phyloP scores from a whole-genome alignment of 768 basidiomycete genomes.

The Boletus vermiculosoides region DNA sequence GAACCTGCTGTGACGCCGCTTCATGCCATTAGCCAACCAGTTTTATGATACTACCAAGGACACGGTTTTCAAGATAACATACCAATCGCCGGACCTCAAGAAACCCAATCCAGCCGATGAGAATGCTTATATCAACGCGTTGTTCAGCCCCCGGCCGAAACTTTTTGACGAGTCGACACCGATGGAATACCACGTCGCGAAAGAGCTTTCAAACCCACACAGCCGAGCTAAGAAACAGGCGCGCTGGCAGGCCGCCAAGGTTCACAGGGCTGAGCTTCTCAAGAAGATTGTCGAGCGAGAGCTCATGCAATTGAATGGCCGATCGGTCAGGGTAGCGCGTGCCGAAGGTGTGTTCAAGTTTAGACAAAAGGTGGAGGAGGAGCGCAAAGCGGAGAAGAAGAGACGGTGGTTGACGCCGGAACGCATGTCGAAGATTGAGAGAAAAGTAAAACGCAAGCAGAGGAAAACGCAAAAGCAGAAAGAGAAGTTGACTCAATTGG shows the following conservation, averaged over 20 bases:
- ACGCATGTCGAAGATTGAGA: slow-evolving; percentile 38
- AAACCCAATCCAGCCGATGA: slow-evolving; percentile 44
- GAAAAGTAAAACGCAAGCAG: slow-evolving; percentile 39
- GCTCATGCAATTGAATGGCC: slow-evolving; percentile 55
- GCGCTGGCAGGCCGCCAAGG: slow-evolving; percentile 64
- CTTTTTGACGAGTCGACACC: slow-evolving; percentile 53
- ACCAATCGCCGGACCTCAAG: slow-evolving; percentile 54
- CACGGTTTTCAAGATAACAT: slow-evolving; percentile 66
- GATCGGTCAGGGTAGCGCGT: slow-evolving; percentile 58
- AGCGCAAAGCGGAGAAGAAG: slow-evolving; percentile 60
- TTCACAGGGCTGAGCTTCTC: slow-evolving; percentile 48
- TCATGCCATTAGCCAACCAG: slow-evolving; percentile 29
- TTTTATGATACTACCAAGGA: slow-evolving; percentile 66
- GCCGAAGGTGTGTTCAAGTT: slow-evolving; percentile 78
- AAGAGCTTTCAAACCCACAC: slow-evolving; percentile 80
- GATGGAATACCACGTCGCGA: slow-evolving; percentile 61
- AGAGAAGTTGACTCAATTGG: slow-evolving; percentile 54
- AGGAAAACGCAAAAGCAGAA: slow-evolving; percentile 46
- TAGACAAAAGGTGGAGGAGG: slow-evolving; percentile 55
- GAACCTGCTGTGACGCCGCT: slow-evolving; percentile 7
- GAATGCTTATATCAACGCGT: slow-evolving; percentile 57
- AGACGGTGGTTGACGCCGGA: slow-evolving; percentile 45
- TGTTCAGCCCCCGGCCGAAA: slow-evolving; percentile 40
- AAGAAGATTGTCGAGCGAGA: slow-evolving; percentile 54
- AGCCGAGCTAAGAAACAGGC: slow-evolving; percentile 78